Percentiles rank a stretch among this genome's conserved stretches.
Conservation (phyloP, 75 land plant genomes). For the Isoetes taiwanensis region DNA sequence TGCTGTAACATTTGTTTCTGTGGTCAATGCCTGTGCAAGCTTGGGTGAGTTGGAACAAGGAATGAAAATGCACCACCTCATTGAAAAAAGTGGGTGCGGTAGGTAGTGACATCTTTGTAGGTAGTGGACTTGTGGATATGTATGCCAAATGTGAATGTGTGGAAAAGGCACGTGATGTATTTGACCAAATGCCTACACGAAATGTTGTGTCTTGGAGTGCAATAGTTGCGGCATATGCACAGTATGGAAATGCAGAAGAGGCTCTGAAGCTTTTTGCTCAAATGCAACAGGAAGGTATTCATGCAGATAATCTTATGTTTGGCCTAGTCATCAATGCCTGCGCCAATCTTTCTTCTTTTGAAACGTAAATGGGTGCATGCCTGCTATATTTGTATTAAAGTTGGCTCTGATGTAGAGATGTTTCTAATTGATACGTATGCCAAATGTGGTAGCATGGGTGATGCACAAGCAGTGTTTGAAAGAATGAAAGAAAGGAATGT, state of each 20-base stretch:
- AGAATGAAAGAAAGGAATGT: no score
- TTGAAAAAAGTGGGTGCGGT: no score
- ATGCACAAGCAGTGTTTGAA: no score
- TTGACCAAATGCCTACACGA: not conserved
- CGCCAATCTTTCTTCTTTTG: no score
- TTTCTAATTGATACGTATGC: no score
- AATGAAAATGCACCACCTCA: no score
- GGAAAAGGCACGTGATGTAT: slow-evolving; percentile 15
- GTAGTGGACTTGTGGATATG: slow-evolving; percentile 23
- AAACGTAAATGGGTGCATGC: no score
- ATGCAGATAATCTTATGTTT: slow-evolving; percentile 14
- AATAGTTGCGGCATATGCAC: slow-evolving; percentile 16
- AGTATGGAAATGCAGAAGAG: slow-evolving; percentile 15
- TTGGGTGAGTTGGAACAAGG: not conserved
- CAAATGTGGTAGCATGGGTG: no score
- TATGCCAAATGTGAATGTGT: slow-evolving; percentile 22
- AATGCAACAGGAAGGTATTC: slow-evolving; percentile 26
- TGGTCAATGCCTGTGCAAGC: not conserved
- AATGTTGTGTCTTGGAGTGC: slow-evolving; percentile 16
- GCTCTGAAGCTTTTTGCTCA: slow-evolving; percentile 19
- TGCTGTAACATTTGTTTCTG: not conserved
- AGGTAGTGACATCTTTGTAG: not conserved
- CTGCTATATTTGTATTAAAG: no score
- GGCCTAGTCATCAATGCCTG: no score
- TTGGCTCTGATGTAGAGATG: no score